These are phyloP conservation scores for Amanita inopinata DNA, from an alignment of 768 basidiomycete species.

Conservation along the genomic window DNA sequence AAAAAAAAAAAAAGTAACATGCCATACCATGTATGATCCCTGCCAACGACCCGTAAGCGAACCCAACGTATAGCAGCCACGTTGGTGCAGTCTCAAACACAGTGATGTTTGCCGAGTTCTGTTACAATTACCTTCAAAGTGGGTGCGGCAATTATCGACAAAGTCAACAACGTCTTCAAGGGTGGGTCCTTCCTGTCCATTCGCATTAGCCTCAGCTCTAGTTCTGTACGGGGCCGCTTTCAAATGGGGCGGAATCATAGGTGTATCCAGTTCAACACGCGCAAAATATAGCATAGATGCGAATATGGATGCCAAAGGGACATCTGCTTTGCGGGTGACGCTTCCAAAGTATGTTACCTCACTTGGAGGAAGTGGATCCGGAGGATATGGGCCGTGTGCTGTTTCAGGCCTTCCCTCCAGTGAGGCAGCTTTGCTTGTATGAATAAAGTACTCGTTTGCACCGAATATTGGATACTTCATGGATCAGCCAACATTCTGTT, in stretches of 20 bases:
- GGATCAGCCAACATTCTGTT: constrained; percentile 11
- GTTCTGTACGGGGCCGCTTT: constrained; percentile 15
- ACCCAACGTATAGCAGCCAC: constrained; percentile 30
- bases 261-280: constrained; percentile 25
- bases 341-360: constrained; percentile 35
- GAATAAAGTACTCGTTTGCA: constrained; percentile 25
- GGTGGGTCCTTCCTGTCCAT: constrained; percentile 29
- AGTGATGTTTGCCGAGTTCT: neutral
- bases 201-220: constrained; percentile 22
- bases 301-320: constrained; percentile 36
- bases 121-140: constrained; percentile 16
- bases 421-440: constrained; percentile 11
- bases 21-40: constrained; percentile 37
- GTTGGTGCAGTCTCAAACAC: constrained; percentile 12
- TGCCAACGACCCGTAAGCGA: constrained; percentile 39
- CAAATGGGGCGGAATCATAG: constrained; percentile 31
- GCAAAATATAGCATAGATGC: constrained; percentile 40
- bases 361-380: constrained; percentile 19
- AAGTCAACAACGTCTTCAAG: constrained; percentile 37
- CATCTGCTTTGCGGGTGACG: constrained; percentile 18
- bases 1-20: neutral
- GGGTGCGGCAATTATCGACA: constrained; percentile 31
- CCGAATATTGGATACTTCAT: constrained; percentile 33
- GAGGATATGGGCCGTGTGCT: constrained; percentile 20
- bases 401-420: constrained; percentile 12